phyloP scores from a whole-genome alignment of 345 rosid genomes.

The Euphorbia tirucalli region DNA sequence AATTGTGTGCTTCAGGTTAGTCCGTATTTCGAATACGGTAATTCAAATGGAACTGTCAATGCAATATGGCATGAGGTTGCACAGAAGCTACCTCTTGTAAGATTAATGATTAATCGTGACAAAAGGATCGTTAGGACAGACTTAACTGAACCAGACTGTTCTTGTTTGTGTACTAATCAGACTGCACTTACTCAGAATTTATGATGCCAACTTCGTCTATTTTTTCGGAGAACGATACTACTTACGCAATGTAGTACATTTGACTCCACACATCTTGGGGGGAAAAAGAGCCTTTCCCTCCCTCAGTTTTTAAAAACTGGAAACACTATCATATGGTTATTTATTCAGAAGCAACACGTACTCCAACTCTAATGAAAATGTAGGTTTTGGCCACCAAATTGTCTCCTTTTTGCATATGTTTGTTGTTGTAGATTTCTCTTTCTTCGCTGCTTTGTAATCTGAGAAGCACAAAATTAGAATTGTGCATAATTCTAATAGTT shows the following conservation, averaged over 20 bases:
- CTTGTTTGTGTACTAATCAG: constrained; percentile 75
- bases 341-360: background rate
- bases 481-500: background rate
- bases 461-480: background rate
- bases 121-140: constrained; percentile 66
- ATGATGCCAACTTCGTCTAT: constrained; percentile 15
- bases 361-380: background rate
- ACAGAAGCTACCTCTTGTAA: constrained; percentile 79
- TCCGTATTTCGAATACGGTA: constrained; percentile 56
- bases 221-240: background rate
- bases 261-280: background rate
- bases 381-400: background rate
- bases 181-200: constrained; percentile 48
- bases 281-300: background rate
- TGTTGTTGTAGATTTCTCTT: background rate
- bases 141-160: constrained; percentile 55
- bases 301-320: background rate
- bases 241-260: background rate
- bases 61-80: constrained; percentile 89
- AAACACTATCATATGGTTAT: background rate
- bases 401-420: background rate
- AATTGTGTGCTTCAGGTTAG: constrained; percentile 52
- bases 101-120: constrained; percentile 78
- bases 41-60: constrained; percentile 74
- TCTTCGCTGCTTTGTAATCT: background rate